Evolutionary conservation across 352 stramenopile species (phyloP).

Genomic region (Phytophthora sojae): DNA sequence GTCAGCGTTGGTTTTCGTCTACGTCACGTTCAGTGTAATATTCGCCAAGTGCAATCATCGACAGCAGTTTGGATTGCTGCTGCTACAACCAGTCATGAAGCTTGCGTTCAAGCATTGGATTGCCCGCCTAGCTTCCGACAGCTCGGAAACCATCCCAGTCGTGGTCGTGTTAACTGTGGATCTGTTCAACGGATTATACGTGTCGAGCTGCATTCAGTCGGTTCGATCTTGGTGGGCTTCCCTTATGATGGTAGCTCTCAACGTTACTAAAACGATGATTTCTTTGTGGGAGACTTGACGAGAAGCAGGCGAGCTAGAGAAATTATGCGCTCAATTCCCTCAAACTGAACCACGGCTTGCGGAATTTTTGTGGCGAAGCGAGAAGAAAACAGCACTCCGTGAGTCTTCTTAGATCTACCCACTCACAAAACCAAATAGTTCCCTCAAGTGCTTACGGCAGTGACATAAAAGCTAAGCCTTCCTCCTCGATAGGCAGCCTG

Average conservation of each 20-base stretch:
- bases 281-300: not conserved
- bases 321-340: not conserved
- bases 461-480: not conserved
- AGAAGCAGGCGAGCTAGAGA: not conserved
- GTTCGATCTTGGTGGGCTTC: conserved; percentile 10
- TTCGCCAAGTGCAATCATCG: conserved; percentile 3
- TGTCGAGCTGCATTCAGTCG: conserved; percentile 15
- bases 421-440: not conserved
- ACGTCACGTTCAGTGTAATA: conserved; percentile 13
- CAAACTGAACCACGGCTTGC: not conserved
- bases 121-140: conserved; percentile 1
- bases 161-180: conserved; percentile 27
- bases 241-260: conserved; percentile 5
- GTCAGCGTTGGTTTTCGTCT: conserved; percentile 5
- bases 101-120: conserved; percentile 12
- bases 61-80: conserved; percentile 7
- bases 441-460: not conserved
- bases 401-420: not conserved
- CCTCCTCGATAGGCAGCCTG: not conserved
- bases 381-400: not conserved
- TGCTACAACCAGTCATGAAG: conserved; percentile 17
- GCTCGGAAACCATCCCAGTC: conserved; percentile 17
- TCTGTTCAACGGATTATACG: conserved; percentile 22
- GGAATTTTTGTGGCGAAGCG: not conserved
- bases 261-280: not conserved